Evolutionary conservation across 805 yeast species (phyloP).

Genomic region (Clavispora asparagi): DNA sequence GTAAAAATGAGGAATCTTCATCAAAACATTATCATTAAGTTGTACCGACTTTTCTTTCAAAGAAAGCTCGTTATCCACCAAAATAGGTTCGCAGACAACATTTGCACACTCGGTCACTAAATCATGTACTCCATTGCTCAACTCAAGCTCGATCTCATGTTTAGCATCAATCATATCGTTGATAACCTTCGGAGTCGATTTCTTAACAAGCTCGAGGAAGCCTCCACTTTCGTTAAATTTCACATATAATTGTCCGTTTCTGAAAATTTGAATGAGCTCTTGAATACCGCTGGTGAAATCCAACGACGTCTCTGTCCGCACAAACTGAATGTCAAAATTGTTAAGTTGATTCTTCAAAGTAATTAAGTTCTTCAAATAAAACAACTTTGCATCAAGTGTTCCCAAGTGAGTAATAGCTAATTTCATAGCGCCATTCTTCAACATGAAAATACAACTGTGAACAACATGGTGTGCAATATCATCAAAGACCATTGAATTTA

Average conservation of each 20-base stretch:
- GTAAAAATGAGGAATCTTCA: slow-evolving; percentile 53
- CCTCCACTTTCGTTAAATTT: slow-evolving; percentile 28
- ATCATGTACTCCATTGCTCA: slow-evolving; percentile 64
- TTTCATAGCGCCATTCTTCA: slow-evolving; percentile 48
- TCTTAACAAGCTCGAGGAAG: slow-evolving; percentile 50
- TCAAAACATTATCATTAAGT: slow-evolving; percentile 46
- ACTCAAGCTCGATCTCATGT: slow-evolving; percentile 64
- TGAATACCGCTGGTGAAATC: slow-evolving; percentile 73
- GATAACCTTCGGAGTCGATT: slow-evolving; percentile 73
- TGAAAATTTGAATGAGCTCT: slow-evolving; percentile 36
- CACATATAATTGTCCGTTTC: slow-evolving; percentile 41
- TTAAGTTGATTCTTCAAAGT: slow-evolving; percentile 63
- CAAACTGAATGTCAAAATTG: slow-evolving; percentile 75
- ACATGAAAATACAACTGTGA: slow-evolving; percentile 64
- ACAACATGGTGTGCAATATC: slow-evolving; percentile 85
- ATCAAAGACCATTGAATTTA: slow-evolving; percentile 75
- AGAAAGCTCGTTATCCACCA: slow-evolving; percentile 13
- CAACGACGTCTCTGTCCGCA: slow-evolving; percentile 64
- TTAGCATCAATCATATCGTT: slow-evolving; percentile 77
- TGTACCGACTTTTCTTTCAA: slow-evolving; percentile 24
- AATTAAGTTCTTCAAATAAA: slow-evolving; percentile 66
- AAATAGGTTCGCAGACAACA: slow-evolving; percentile 43
- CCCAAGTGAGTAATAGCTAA: slow-evolving; percentile 45
- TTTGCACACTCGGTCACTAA: slow-evolving; percentile 51
- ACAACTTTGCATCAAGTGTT: slow-evolving; percentile 53